phyloP scores from a whole-genome alignment of 371 early-diverging fungal genomes.

The Apophysomyces variabilis region DNA sequence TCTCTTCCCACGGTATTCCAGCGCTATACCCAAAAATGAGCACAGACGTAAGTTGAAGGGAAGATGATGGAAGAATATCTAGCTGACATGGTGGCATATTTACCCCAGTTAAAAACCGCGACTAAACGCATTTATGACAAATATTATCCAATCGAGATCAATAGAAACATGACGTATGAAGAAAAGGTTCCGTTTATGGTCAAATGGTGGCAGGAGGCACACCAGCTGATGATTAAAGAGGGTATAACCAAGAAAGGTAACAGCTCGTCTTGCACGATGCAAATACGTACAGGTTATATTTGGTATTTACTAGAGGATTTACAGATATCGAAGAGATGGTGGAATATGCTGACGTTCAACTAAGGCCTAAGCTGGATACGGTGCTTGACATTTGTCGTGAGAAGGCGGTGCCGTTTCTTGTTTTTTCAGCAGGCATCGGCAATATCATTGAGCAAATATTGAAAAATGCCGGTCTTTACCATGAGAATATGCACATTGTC shows the following conservation, averaged over 20 bases:
- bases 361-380: constrained; percentile 53
- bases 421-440: constrained; percentile 78
- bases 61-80: constrained; percentile 1
- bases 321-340: constrained; percentile 62
- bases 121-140: constrained; percentile 55
- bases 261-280: background rate
- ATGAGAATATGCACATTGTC: constrained; percentile 70
- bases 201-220: constrained; percentile 76
- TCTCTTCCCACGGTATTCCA: constrained; percentile 67
- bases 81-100: constrained; percentile 6
- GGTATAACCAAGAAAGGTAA: constrained; percentile 52
- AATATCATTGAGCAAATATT: constrained; percentile 71
- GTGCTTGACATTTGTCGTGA: constrained; percentile 47
- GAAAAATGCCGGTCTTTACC: constrained; percentile 34
- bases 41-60: constrained; percentile 37
- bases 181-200: constrained; percentile 74
- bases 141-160: constrained; percentile 79
- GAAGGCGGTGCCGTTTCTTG: constrained; percentile 61
- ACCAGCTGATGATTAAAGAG: constrained; percentile 55
- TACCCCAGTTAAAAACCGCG: constrained; percentile 47
- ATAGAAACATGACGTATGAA: constrained; percentile 47
- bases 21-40: constrained; percentile 47
- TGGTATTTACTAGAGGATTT: background rate
- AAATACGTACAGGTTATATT: background rate
- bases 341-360: constrained; percentile 48